Evolutionary conservation across 352 stramenopile genomes (phyloP).

Genomic region (Pythium volutum): DNA sequence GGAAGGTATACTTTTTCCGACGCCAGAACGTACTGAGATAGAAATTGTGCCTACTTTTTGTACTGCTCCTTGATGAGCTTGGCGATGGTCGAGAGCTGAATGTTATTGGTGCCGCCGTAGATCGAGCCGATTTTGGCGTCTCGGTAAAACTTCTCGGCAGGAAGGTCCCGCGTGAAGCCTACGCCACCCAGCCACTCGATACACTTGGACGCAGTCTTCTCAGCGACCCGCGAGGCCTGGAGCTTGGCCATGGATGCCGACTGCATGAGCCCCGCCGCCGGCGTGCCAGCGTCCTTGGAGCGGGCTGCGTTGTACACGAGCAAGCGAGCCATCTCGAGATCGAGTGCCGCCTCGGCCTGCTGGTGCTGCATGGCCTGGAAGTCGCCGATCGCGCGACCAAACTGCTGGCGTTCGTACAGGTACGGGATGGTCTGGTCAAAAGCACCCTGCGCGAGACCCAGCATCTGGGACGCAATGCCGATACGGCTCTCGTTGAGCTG

Average conservation of each 20-base stretch:
- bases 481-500: slow-evolving; percentile 96
- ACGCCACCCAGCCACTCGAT: slow-evolving; percentile 96
- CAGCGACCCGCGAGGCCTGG: slow-evolving; percentile 92
- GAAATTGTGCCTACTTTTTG: slow-evolving; percentile 51
- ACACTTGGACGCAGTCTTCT: slow-evolving; percentile 94
- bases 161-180: slow-evolving; percentile 93
- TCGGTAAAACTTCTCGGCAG: slow-evolving; percentile 96
- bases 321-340: slow-evolving; percentile 93
- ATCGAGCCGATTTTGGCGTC: slow-evolving; percentile 98
- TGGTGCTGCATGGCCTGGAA: slow-evolving; percentile 98
- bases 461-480: slow-evolving; percentile 97
- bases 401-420: slow-evolving; percentile 95
- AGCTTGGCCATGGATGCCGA: slow-evolving; percentile 98
- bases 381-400: slow-evolving; percentile 91
- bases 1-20: neutral
- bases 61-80: slow-evolving; percentile 90
- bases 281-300: slow-evolving; percentile 92
- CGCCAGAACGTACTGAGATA: slow-evolving; percentile 1
- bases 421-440: slow-evolving; percentile 96
- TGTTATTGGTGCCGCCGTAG: slow-evolving; percentile 98
- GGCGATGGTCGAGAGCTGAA: slow-evolving; percentile 95
- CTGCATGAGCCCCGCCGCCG: slow-evolving; percentile 88
- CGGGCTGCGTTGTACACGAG: slow-evolving; percentile 95
- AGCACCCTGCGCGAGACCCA: slow-evolving; percentile 96
- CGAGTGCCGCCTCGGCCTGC: slow-evolving; percentile 93